Evolutionary conservation across 352 stramenopile genomes (phyloP).

Genomic region (Poterioochromonas sp.): DNA sequence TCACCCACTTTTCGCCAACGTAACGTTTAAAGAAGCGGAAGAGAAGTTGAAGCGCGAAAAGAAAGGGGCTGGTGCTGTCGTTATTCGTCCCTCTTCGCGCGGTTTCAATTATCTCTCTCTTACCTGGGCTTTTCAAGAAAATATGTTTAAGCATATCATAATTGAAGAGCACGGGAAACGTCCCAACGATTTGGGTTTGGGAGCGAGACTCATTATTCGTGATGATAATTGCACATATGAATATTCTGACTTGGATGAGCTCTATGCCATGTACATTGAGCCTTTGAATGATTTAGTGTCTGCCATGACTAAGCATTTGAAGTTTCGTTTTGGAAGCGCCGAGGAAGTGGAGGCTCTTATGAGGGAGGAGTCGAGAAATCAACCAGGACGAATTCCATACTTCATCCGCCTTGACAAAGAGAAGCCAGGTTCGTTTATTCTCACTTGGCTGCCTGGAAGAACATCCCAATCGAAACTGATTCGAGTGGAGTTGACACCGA

Average conservation of each 20-base stretch:
- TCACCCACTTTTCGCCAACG: slow-evolving; percentile 20
- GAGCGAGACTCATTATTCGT: neutral
- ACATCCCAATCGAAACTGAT: neutral
- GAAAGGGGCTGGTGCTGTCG: neutral
- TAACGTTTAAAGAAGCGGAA: slow-evolving; percentile 9
- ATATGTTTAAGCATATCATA: slow-evolving; percentile 28
- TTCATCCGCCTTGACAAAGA: slow-evolving; percentile 12
- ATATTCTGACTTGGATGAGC: slow-evolving; percentile 34
- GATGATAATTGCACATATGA: neutral
- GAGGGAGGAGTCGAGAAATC: neutral
- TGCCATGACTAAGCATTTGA: slow-evolving; percentile 15
- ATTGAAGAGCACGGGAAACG: slow-evolving; percentile 8
- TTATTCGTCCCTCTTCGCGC: slow-evolving; percentile 25
- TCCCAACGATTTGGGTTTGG: neutral
- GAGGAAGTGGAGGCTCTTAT: slow-evolving; percentile 31
- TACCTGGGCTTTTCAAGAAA: slow-evolving; percentile 28
- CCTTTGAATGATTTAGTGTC: slow-evolving; percentile 37
- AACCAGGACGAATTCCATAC: slow-evolving; percentile 10
- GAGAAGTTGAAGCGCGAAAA: neutral
- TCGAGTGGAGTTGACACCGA: neutral
- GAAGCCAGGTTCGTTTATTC: neutral
- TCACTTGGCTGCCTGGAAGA: slow-evolving; percentile 1
- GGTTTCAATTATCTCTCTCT: neutral
- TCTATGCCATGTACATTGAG: slow-evolving; percentile 31
- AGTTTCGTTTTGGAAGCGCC: neutral